phyloP scores from a whole-genome alignment of 129 eudicot genomes.

The Flaveria linearis region DNA sequence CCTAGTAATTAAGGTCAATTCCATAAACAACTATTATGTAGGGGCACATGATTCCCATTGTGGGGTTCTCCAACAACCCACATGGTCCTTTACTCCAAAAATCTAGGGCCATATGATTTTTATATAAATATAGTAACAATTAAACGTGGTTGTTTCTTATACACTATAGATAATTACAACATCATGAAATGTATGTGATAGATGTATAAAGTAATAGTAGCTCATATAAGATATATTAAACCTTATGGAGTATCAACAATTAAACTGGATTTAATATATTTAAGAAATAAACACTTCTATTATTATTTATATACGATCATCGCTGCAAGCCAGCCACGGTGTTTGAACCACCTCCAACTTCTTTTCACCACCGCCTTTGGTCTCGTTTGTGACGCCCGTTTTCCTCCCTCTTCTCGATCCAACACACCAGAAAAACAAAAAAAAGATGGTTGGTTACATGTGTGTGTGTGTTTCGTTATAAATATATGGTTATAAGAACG shows the following conservation, averaged over 20 bases:
- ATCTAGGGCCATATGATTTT: conserved; percentile 21
- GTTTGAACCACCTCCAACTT: background rate
- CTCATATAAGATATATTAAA: background rate
- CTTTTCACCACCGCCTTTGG: background rate
- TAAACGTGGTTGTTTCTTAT: background rate
- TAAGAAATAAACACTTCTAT: background rate
- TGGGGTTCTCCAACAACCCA: conserved; percentile 39
- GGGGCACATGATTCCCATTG: conserved; percentile 42
- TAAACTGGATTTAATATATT: background rate
- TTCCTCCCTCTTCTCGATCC: background rate
- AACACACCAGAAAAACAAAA: background rate
- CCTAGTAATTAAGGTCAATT: conserved; percentile 29
- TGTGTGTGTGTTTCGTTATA: background rate
- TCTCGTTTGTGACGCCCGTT: background rate
- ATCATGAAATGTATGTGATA: background rate
- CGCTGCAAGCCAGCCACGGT: background rate
- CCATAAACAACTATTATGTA: conserved; percentile 18
- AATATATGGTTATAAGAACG: background rate
- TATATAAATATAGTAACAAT: background rate
- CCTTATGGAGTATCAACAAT: background rate
- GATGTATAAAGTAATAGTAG: no score
- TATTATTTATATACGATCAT: background rate
- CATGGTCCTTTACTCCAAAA: conserved; percentile 29
- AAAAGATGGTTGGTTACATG: background rate
- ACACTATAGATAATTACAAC: background rate